Percentiles rank a stretch among this genome's conserved stretches.
phyloP scores from a whole-genome alignment of 208 protist genomes.

The Wallacemonas sp. region DNA sequence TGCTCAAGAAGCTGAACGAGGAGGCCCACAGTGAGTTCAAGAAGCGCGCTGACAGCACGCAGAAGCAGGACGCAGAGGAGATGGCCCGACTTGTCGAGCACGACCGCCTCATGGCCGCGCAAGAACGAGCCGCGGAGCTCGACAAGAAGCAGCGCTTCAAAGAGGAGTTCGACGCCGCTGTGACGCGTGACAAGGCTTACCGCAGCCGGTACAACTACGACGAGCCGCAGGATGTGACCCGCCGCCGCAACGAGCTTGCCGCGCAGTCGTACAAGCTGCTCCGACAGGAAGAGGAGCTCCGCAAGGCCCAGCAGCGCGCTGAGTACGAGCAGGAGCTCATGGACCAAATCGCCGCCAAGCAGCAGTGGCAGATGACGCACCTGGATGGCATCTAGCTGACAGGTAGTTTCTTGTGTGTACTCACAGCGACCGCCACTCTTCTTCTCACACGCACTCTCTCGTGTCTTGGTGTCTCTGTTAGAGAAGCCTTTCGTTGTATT shows the following conservation, averaged over 20 bases:
- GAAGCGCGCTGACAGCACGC: constrained; percentile 25
- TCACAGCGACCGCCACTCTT: no score
- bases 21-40: constrained; percentile 42
- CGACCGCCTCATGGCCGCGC: constrained; percentile 51
- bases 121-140: constrained; percentile 44
- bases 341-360: constrained; percentile 69
- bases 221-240: constrained; percentile 60
- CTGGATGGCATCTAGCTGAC: constrained; percentile 53
- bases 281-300: constrained; percentile 54
- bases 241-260: constrained; percentile 64
- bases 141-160: constrained; percentile 62
- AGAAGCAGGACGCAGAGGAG: constrained; percentile 47
- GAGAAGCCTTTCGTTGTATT: constrained; percentile 2
- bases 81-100: constrained; percentile 47
- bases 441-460: not conserved
- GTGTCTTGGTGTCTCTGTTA: constrained; percentile 5
- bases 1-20: constrained; percentile 72
- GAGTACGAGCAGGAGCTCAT: constrained; percentile 77
- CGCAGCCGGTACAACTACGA: constrained; percentile 74
- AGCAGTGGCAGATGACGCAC: constrained; percentile 62
- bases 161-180: constrained; percentile 58
- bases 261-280: constrained; percentile 51
- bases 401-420: not conserved
- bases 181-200: constrained; percentile 79
- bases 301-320: constrained; percentile 34